A percentile compares a stretch with the other conserved stretches of the same genome.
Conservation (phyloP, 805 yeast species). For the Scheffersomyces lignosus region DNA sequence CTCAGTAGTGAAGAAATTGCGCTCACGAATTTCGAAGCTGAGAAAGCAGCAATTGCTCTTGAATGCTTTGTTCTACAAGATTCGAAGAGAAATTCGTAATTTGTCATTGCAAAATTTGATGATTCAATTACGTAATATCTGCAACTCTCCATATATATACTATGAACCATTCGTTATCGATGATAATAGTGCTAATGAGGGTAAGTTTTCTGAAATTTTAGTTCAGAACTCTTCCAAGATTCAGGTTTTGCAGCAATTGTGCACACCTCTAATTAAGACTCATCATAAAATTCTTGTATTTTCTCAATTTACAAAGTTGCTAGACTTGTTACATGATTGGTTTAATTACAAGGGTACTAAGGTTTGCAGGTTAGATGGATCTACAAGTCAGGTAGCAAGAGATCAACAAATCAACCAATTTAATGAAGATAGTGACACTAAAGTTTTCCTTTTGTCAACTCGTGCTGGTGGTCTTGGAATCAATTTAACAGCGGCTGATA, state of each 20-base stretch:
- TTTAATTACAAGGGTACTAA: slow-evolving; percentile 48
- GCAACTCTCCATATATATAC: slow-evolving; percentile 83
- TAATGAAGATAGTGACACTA: slow-evolving; percentile 18
- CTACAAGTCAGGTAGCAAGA: slow-evolving; percentile 63
- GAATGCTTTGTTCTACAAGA: slow-evolving; percentile 11
- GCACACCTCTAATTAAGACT: slow-evolving; percentile 46
- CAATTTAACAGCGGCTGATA: slow-evolving; percentile 82
- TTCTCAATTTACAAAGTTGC: slow-evolving; percentile 79
- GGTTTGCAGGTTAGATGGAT: slow-evolving; percentile 74
- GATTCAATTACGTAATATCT: slow-evolving; percentile 83
- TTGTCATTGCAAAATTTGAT: slow-evolving; percentile 57
- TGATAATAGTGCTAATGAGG: slow-evolving; percentile 29
- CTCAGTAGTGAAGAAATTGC: slow-evolving; percentile 1
- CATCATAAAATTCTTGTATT: slow-evolving; percentile 78
- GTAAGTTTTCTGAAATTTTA: slow-evolving; percentile 26
- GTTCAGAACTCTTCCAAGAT: slow-evolving; percentile 70
- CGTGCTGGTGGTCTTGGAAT: slow-evolving; percentile 95
- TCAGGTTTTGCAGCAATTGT: slow-evolving; percentile 63
- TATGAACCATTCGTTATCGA: slow-evolving; percentile 65
- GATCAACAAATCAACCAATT: slow-evolving; percentile 62
- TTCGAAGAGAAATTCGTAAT: slow-evolving; percentile 30
- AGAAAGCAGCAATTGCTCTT: slow-evolving; percentile 12
- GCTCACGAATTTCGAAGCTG: slow-evolving; percentile 18
- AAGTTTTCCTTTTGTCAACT: slow-evolving; percentile 77
- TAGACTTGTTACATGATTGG: slow-evolving; percentile 83